Evolutionary conservation across 805 yeast species (phyloP).

Genomic region (Candida palmyrensis): DNA sequence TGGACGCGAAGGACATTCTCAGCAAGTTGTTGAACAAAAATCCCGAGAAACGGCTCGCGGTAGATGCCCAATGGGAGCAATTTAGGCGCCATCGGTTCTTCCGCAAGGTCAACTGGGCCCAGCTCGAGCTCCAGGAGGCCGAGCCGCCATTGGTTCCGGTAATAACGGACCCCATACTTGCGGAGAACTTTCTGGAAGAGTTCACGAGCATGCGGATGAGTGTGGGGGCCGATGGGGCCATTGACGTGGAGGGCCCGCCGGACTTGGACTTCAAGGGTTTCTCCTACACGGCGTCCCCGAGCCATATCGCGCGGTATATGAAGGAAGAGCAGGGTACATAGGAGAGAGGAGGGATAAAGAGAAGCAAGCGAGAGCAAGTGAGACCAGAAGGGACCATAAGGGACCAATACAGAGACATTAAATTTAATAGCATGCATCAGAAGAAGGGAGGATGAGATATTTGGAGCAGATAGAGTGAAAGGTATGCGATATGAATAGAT

Average conservation of each 20-base stretch:
- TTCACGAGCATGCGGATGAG: conserved; percentile 66
- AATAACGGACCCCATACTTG: conserved; percentile 73
- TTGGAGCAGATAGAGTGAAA: too few species aligned
- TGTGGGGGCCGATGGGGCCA: conserved; percentile 1
- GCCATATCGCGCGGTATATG: conserved; percentile 18
- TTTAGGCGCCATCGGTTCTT: conserved; percentile 69
- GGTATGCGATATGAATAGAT: too few species aligned
- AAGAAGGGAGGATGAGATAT: too few species aligned
- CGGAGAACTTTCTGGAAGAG: conserved; percentile 79
- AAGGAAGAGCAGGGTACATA: not conserved
- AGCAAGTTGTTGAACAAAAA: conserved; percentile 62
- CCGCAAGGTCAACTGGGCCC: conserved; percentile 69
- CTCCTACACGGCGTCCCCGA: conserved; percentile 28
- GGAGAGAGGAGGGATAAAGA: too few species aligned
- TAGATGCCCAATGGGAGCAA: conserved; percentile 48
- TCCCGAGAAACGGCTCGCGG: conserved; percentile 53
- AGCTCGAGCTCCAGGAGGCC: conserved; percentile 38
- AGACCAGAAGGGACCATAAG: too few species aligned
- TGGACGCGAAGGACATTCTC: conserved; percentile 75
- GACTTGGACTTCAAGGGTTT: conserved; percentile 23
- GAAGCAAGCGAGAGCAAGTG: too few species aligned
- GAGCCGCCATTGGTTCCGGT: conserved; percentile 81
- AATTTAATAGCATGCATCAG: too few species aligned
- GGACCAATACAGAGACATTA: too few species aligned
- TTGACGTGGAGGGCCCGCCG: not conserved